Base-by-base conservation (phyloP, 2,329 filamentous ascomycete genomes). In the Fusarium heterosporum region DNA sequence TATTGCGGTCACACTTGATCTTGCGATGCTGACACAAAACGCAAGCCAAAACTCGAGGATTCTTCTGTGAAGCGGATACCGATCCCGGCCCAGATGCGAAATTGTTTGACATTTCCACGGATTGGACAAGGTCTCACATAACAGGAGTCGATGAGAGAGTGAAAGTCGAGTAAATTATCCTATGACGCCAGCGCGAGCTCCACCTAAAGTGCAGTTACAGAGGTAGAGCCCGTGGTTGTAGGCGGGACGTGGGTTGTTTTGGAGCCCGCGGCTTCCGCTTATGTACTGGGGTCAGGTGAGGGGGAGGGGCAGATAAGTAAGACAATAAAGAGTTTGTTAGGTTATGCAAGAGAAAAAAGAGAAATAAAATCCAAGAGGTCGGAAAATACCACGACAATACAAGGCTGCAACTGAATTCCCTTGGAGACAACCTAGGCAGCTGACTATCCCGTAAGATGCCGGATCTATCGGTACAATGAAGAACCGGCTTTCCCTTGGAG, bases 21-120 rank as follows among this genome's bases (percentile, higher is more conserved):
- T 89, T 88, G 70, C 86, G 83, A 71, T 85, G 84, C 72, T 88
- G 86, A 72, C 86, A 88, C 36, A 87, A 78, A 19, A 86, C 83
- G 68, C 85, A 87, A 19, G 84, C 84, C 57, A 86, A 76, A 45
- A 86, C 80, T 68, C 84, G 78, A 14, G 78, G 75, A 13, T 79
- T 76, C 73, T 82, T 84, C 55, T 75, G 74, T 48, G 73, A 67
- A 32, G 10, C 34, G 16, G 34, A 39, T 28, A 45, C 29, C 42
- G 56, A 67, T 30, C 68, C 60, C 40, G 45, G 65, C 29, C 68
- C 69, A 41, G 73, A 66, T 32, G 72, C 63, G 16, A 71, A 69
- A 51, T 76, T 64, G 30, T 71, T 72, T 61, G 77, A 78, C 78
- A 79, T 79, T 62, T 69, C 72, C 69, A 64, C 29, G 39, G 50